Evolutionary conservation across 345 rosid species (phyloP).

Genomic region (Anastatica hierochuntica): DNA sequence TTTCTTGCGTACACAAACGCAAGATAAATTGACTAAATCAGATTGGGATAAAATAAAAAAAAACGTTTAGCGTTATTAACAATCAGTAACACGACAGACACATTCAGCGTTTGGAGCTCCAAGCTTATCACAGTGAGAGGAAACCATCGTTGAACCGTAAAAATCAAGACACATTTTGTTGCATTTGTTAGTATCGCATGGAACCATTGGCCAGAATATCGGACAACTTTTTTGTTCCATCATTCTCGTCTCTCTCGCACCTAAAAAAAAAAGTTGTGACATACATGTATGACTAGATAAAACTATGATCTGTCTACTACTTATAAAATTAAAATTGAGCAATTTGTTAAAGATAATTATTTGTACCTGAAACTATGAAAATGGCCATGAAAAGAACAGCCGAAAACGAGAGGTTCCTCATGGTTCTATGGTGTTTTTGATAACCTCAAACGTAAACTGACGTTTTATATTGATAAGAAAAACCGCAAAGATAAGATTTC

Average conservation of each 20-base stretch:
- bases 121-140: neutral
- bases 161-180: constrained; percentile 1
- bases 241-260: constrained; percentile 21
- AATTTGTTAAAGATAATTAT: too few relatives aligned
- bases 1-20: too few relatives aligned
- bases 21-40: neutral
- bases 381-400: constrained; percentile 15
- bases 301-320: neutral
- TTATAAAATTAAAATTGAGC: too few relatives aligned
- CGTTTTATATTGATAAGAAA: neutral
- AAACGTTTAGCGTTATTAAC: neutral
- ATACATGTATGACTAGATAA: neutral
- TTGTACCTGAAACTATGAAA: constrained; percentile 18
- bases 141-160: constrained; percentile 8
- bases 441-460: neutral
- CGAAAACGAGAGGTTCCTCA: constrained; percentile 6
- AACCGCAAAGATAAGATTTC: neutral
- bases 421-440: neutral
- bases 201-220: constrained; percentile 17
- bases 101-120: constrained; percentile 13
- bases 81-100: constrained; percentile 5
- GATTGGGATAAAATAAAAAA: too few relatives aligned
- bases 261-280: neutral
- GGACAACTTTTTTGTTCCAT: neutral
- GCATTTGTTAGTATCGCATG: constrained; percentile 15